Percentiles rank a stretch among this genome's conserved stretches.
Conservation (phyloP, 1,284 basidiomycete species). For the Grifola frondosa region DNA sequence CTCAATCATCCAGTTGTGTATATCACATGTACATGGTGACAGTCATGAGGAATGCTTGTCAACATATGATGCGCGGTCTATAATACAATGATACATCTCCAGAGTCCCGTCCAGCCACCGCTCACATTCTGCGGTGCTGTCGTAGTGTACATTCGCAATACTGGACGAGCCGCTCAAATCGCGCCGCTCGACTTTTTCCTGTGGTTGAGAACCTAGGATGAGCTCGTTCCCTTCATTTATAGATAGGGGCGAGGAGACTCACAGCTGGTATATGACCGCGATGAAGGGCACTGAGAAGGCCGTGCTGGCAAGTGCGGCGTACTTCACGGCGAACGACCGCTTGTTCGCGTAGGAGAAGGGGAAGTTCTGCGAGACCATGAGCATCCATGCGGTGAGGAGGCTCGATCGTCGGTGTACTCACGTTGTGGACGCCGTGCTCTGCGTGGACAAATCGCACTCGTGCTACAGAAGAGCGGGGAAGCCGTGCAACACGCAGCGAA, state of each 20-base stretch:
- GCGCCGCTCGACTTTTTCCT: slow-evolving; percentile 25
- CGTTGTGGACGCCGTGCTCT: slow-evolving; percentile 15
- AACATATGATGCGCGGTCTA: neutral
- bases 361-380: slow-evolving; percentile 23
- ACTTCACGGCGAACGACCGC: slow-evolving; percentile 25
- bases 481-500: slow-evolving; percentile 13
- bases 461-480: slow-evolving; percentile 12
- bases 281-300: slow-evolving; percentile 31
- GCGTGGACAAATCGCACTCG: slow-evolving; percentile 14
- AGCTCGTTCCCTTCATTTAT: slow-evolving; percentile 15
- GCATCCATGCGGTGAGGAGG: neutral
- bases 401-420: slow-evolving; percentile 2
- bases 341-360: slow-evolving; percentile 30
- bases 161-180: slow-evolving; percentile 18
- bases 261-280: slow-evolving; percentile 30
- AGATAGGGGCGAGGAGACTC: slow-evolving; percentile 9
- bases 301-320: slow-evolving; percentile 15
- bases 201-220: slow-evolving; percentile 17
- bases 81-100: slow-evolving; percentile 7
- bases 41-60: too few relatives aligned
- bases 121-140: slow-evolving; percentile 20
- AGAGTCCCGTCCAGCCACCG: neutral
- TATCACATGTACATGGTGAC: too few relatives aligned
- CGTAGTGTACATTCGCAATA: slow-evolving; percentile 26
- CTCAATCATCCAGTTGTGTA: too few relatives aligned